Evolutionary conservation across 768 basidiomycete species (phyloP).

Genomic region (Dentipellis fragilis): DNA sequence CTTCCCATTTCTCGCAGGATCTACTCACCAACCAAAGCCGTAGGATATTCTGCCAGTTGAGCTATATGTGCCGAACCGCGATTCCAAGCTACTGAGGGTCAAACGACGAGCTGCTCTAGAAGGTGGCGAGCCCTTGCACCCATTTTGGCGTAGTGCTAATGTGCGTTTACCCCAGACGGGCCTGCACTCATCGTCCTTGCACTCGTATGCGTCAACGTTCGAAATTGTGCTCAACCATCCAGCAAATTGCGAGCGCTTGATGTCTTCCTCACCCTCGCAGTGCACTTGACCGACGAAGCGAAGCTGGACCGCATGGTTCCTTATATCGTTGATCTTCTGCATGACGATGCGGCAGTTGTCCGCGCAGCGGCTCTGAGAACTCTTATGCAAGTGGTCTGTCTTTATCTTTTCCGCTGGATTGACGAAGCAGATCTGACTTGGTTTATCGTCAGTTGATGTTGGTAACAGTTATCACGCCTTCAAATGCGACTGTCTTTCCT

Average conservation of each 20-base stretch:
- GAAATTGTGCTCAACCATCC: slow-evolving; percentile 78
- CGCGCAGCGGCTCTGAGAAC: slow-evolving; percentile 72
- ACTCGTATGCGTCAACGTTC: slow-evolving; percentile 77
- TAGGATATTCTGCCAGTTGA: slow-evolving; percentile 76
- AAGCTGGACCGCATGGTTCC: slow-evolving; percentile 91
- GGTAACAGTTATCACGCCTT: slow-evolving; percentile 62
- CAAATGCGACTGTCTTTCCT: slow-evolving; percentile 68
- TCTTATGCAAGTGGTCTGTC: slow-evolving; percentile 72
- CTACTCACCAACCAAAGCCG: not conserved
- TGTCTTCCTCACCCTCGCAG: slow-evolving; percentile 71
- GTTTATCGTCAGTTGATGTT: slow-evolving; percentile 31
- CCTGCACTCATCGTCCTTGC: slow-evolving; percentile 84
- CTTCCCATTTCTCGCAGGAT: not conserved
- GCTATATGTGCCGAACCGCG: slow-evolving; percentile 56
- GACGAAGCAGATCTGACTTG: not conserved
- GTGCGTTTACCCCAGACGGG: slow-evolving; percentile 45
- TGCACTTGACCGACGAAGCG: slow-evolving; percentile 86
- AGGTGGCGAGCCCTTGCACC: slow-evolving; percentile 28
- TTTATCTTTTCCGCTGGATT: not conserved
- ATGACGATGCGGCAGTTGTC: slow-evolving; percentile 78
- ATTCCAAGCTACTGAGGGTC: slow-evolving; percentile 35
- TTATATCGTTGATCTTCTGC: slow-evolving; percentile 79
- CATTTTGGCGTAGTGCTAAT: not conserved
- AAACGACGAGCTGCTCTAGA: slow-evolving; percentile 46
- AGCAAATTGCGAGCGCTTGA: slow-evolving; percentile 83